Evolutionary conservation across 805 yeast species (phyloP), one percentile per base, ranked within the genome.

Genomic region (Ogataea naganishii): DNA sequence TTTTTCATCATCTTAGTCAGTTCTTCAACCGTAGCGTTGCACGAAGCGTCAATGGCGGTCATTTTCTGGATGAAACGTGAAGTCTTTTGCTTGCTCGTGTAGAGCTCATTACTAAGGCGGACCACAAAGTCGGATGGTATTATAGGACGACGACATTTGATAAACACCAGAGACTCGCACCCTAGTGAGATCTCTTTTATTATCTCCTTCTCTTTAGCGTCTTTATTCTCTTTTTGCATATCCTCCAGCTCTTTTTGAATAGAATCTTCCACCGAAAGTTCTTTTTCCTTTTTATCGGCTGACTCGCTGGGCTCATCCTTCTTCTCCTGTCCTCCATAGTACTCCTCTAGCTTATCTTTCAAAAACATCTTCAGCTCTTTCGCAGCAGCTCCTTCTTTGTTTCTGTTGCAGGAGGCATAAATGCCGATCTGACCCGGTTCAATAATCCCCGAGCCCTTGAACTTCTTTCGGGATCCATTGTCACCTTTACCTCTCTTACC

Each of bases 391-490:
- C 66, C 66, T 51, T 92, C 98, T 35, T 78, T 75, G 22, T 80
- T 80, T 43, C 95, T 67, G 29, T 75, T 72, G 53, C 96, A 89
- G 0, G 97, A 82, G 9, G 86, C 95, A 54, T 82, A 92, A 1
- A 92, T 66, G 0, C 98, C 98, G 22, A 78, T 60, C 32, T 92
- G 81, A 23, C 80, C 80, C 0, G 96, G 95, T 45, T 88, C 96
- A 13, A 88, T 54, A 31, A 72, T 60, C 7, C 72, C 72, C 3
- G 60, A 47, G 5, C 50, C 39, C 41, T 69, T 71, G 52, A 60
- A 72, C 53, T 62, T 58, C 33, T 56, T 56, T 15, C 36, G 26
- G 9, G 32, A 30, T 4, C 27, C 19, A 14, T 13, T 19, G 14
- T 28, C n/a, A 20, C n/a, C n/a, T 9, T 20, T 20, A 11, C n/a